A percentile compares a stretch with the other conserved stretches of the same genome.
Conservation (phyloP, 768 basidiomycete species). For the Lentinula boryana region DNA sequence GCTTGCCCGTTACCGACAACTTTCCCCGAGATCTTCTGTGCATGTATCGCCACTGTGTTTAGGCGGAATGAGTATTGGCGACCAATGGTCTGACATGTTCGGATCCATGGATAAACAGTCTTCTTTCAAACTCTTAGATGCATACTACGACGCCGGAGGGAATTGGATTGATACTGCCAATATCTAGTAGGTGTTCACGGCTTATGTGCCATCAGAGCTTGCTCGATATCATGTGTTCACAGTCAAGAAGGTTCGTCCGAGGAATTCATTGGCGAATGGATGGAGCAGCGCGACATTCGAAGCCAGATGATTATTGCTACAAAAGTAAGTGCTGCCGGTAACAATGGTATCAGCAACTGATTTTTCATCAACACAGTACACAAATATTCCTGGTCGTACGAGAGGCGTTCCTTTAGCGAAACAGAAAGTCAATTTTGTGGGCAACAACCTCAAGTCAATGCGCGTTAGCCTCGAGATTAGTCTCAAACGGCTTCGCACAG, state of each 20-base stretch:
- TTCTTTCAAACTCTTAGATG: slow-evolving; percentile 40
- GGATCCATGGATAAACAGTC: slow-evolving; percentile 36
- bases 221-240: background rate
- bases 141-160: slow-evolving; percentile 36
- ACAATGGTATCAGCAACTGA: background rate
- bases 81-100: slow-evolving; percentile 23
- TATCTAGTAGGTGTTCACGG: slow-evolving; percentile 24
- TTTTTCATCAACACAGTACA: background rate
- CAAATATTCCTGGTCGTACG: slow-evolving; percentile 16
- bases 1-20: slow-evolving; percentile 26
- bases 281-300: slow-evolving; percentile 35
- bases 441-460: slow-evolving; percentile 39
- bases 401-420: slow-evolving; percentile 18
- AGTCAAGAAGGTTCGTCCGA: slow-evolving; percentile 55
- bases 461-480: slow-evolving; percentile 27
- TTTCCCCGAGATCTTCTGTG: slow-evolving; percentile 29
- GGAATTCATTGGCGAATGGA: slow-evolving; percentile 48
- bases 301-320: slow-evolving; percentile 44
- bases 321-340: slow-evolving; percentile 23
- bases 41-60: slow-evolving; percentile 37
- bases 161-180: slow-evolving; percentile 48
- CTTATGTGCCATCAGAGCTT: background rate
- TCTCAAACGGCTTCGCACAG: slow-evolving; percentile 33
- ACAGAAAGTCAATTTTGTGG: slow-evolving; percentile 34
- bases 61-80: slow-evolving; percentile 40